These are phyloP conservation scores for Thuja plicata DNA, from an alignment of 83 land plant genomes.

Conservation along the genomic window DNA sequence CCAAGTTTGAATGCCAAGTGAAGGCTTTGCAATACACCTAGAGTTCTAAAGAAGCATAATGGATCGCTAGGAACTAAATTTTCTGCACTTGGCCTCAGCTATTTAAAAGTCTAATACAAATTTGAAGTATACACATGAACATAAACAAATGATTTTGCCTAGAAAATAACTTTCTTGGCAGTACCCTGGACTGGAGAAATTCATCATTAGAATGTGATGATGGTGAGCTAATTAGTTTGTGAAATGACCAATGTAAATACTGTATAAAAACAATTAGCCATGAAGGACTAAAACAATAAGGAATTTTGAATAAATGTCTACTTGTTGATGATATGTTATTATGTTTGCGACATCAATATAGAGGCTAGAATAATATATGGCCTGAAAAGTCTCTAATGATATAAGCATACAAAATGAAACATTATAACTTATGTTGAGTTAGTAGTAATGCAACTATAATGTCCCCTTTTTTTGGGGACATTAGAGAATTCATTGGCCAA, in stretches of 20 bases:
- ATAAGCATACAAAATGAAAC: background rate
- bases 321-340: background rate
- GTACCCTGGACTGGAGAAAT: background rate
- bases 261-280: background rate
- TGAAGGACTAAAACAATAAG: background rate
- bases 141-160: background rate
- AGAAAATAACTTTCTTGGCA: background rate
- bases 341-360: no score
- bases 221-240: background rate
- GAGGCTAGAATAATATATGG: background rate
- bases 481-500: no score
- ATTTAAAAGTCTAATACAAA: background rate
- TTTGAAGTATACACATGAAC: background rate
- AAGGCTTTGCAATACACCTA: background rate
- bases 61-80: background rate
- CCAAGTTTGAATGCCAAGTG: background rate
- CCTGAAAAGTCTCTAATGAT: background rate
- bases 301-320: background rate
- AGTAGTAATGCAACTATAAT: background rate
- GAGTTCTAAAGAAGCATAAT: background rate
- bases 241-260: background rate
- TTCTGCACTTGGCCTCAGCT: background rate
- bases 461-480: no score
- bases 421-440: background rate
- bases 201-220: background rate